Percentiles rank a stretch among this genome's conserved stretches.
These are phyloP conservation scores for Pterula multifida DNA, from an alignment of 1,284 basidiomycete species.

Conservation along the genomic window DNA sequence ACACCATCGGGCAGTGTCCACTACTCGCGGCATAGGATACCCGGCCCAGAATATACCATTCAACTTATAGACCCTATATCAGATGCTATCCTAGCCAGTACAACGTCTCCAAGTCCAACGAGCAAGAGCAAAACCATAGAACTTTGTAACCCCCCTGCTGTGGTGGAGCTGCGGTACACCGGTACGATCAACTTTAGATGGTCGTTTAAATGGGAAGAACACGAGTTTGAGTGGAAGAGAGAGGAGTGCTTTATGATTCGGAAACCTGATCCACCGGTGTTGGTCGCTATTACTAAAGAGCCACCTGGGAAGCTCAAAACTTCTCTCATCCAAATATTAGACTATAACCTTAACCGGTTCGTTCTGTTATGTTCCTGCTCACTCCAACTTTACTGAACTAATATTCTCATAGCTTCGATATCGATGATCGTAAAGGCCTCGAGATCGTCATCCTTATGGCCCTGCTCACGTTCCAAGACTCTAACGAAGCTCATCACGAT, in stretches of 20 bases:
- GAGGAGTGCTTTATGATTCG: conserved; percentile 73
- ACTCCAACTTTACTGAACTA: neutral
- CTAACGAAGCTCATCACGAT: conserved; percentile 42
- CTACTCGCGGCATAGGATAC: conserved; percentile 54
- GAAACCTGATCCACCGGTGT: conserved; percentile 75
- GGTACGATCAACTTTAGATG: conserved; percentile 68
- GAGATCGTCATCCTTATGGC: conserved; percentile 72
- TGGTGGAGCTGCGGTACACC: conserved; percentile 61
- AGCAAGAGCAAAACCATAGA: conserved; percentile 66
- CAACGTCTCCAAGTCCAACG: conserved; percentile 45
- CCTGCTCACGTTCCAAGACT: conserved; percentile 65
- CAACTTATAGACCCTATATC: conserved; percentile 60
- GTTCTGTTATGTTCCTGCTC: conserved; percentile 9
- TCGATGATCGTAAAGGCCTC: conserved; percentile 71
- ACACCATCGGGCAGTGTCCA: conserved; percentile 50
- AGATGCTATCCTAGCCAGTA: conserved; percentile 51
- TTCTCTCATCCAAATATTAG: conserved; percentile 65
- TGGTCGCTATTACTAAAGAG: conserved; percentile 71
- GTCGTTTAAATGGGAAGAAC: conserved; percentile 71
- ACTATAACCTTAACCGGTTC: conserved; percentile 72
- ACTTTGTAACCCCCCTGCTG: conserved; percentile 59
- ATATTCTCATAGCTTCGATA: conserved; percentile 50
- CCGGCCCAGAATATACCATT: conserved; percentile 40
- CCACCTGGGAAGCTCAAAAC: conserved; percentile 54
- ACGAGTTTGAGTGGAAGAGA: conserved; percentile 74